Evolutionary conservation across 768 basidiomycete species (phyloP).

Genomic region (Pleurotus tuoliensis): DNA sequence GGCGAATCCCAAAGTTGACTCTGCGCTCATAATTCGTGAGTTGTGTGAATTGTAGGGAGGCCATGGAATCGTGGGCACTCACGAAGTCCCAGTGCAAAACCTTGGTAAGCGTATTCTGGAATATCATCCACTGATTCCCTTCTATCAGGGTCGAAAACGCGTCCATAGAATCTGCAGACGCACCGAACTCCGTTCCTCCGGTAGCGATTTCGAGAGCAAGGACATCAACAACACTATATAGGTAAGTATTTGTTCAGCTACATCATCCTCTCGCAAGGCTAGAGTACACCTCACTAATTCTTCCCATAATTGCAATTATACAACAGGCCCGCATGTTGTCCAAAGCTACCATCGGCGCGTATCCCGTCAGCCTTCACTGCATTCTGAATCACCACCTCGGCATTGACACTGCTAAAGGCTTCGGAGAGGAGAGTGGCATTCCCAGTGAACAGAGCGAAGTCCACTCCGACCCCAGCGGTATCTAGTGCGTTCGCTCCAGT

Average conservation of each 20-base stretch:
- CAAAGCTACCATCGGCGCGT: slow-evolving; percentile 21
- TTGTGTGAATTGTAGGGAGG: not conserved
- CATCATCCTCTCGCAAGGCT: too few relatives aligned
- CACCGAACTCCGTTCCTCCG: slow-evolving; percentile 38
- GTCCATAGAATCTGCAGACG: slow-evolving; percentile 9
- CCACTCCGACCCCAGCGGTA: slow-evolving; percentile 39
- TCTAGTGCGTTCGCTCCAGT: slow-evolving; percentile 57
- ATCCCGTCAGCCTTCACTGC: slow-evolving; percentile 42
- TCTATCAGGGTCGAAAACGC: slow-evolving; percentile 42
- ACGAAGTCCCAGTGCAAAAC: slow-evolving; percentile 49
- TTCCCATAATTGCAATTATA: slow-evolving; percentile 42
- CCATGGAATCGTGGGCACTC: slow-evolving; percentile 12
- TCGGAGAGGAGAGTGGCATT: slow-evolving; percentile 26
- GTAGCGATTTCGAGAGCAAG: slow-evolving; percentile 43
- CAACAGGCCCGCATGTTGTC: slow-evolving; percentile 37
- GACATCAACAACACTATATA: slow-evolving; percentile 38
- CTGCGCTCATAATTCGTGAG: not conserved
- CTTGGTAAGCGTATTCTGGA: slow-evolving; percentile 33
- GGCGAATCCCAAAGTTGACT: slow-evolving; percentile 32
- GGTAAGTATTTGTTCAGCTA: too few relatives aligned
- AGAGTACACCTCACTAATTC: slow-evolving; percentile 9
- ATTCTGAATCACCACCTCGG: slow-evolving; percentile 34
- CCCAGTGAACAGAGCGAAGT: slow-evolving; percentile 24
- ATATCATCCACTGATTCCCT: slow-evolving; percentile 50
- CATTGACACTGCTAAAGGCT: slow-evolving; percentile 34